Base-by-base conservation (phyloP, 495 filamentous ascomycete species). In the Aspergillus affinis region DNA sequence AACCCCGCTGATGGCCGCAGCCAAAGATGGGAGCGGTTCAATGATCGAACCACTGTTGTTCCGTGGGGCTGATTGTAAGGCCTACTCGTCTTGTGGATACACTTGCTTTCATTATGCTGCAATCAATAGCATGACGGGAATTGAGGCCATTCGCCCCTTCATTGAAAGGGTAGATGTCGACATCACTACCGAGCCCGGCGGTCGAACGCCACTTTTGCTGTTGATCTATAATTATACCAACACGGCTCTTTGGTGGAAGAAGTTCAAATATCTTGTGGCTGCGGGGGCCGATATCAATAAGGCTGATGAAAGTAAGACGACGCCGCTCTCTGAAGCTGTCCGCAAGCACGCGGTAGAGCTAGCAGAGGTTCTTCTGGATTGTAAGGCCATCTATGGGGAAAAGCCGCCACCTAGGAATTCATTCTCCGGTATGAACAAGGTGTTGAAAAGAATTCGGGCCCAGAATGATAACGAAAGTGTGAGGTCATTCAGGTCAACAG, bases 41-140 rank as follows among this genome's bases (percentile, higher is more conserved):
- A 68, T 68, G 15, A 50, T 65, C 3, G 49, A 58, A 12, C 19
- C 59, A 5, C 61, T 73, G 6, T 46, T 73, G 6, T 41, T 8
- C 4, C n/a, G 47, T 6, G 63, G 62, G n/a, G 70, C 70, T 1
- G 18, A 63, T 19, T 27, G 12, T 18, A 27, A 20, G 45, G 27
- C 27, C 0, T 19, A 7, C n/a, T 60, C 57, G 5, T 15, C 21
- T 2, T 32, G 52, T 19, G 61, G 61, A 19, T 57, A 12, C n/a
- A 60, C 27, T 9, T 51, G 57, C n/a, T 49, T 64, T 2, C 61
- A 64, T 58, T 64, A 60, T 44, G 58, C 61, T 12, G 50, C 54
- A 6, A 47, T 18, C 17, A 26, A 32, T n/a, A 26, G 41, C 2
- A 17, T 6, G 7, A 44, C 36, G 41, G 61, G 47, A 17, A 17